Percentiles rank a stretch among this genome's conserved stretches.
phyloP scores from a whole-genome alignment of 805 yeast species.

The Huiozyma sinensis region DNA sequence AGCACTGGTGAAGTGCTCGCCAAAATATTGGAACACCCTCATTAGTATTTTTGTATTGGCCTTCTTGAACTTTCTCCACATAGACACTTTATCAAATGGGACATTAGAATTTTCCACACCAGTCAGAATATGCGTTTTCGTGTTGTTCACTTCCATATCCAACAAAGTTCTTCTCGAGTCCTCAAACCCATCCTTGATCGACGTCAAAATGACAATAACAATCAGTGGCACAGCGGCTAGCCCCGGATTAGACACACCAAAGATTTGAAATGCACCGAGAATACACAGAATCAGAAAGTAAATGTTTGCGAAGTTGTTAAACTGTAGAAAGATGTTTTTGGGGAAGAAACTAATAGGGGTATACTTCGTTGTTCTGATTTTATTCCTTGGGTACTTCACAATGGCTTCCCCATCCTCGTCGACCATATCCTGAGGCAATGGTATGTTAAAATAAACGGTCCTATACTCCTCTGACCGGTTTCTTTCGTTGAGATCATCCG shows the following conservation, averaged over 20 bases:
- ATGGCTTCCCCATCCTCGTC: slow-evolving; percentile 54
- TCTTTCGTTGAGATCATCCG: slow-evolving; percentile 22
- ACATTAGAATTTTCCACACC: slow-evolving; percentile 51
- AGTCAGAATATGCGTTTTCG: slow-evolving; percentile 51
- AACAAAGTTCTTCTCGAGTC: slow-evolving; percentile 65
- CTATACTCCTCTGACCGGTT: slow-evolving; percentile 36
- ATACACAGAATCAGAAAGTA: slow-evolving; percentile 74
- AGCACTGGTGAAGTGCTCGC: slow-evolving; percentile 24
- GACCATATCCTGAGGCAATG: slow-evolving; percentile 45
- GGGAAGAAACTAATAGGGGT: slow-evolving; percentile 87
- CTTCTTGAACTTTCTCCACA: slow-evolving; percentile 66
- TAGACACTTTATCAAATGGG: slow-evolving; percentile 49
- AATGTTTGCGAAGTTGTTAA: slow-evolving; percentile 80
- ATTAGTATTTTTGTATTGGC: slow-evolving; percentile 28
- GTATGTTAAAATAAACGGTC: slow-evolving; percentile 47
- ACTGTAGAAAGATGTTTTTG: slow-evolving; percentile 69
- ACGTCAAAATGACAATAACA: slow-evolving; percentile 65
- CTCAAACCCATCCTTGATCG: slow-evolving; percentile 71
- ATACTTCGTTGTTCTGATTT: slow-evolving; percentile 90
- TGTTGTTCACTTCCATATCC: slow-evolving; percentile 70
- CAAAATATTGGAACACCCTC: slow-evolving; percentile 17
- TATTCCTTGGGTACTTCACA: slow-evolving; percentile 64
- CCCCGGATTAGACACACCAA: slow-evolving; percentile 75
- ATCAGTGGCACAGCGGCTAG: slow-evolving; percentile 68
- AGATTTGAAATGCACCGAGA: slow-evolving; percentile 64